Evolutionary conservation across 257 asterid species (phyloP).

Genomic region (Mitragyna speciosa): DNA sequence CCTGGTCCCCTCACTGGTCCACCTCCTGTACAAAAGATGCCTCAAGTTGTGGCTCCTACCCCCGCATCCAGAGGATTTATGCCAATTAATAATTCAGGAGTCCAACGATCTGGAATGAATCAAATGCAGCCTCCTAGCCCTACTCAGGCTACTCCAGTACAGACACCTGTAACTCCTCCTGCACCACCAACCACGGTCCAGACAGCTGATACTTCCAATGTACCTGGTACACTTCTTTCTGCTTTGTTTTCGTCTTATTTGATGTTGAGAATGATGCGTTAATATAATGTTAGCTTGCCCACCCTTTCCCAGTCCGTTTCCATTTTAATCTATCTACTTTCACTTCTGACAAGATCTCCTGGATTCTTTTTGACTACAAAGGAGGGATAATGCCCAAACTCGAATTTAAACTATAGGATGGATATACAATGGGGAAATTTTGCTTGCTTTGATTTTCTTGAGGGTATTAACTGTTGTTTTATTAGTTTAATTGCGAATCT

Average conservation of each 20-base stretch:
- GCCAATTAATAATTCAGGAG: conserved; percentile 56
- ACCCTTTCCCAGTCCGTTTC: neutral
- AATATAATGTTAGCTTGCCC: neutral
- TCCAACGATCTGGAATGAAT: conserved; percentile 71
- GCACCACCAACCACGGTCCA: conserved; percentile 97
- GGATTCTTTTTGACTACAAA: neutral
- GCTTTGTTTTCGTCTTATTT: neutral
- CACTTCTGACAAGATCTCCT: neutral
- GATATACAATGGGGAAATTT: neutral
- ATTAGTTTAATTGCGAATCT: neutral
- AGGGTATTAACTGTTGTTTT: neutral
- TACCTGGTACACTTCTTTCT: conserved; percentile 62
- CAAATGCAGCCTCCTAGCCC: conserved; percentile 75
- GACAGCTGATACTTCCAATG: conserved; percentile 92
- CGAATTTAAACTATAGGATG: neutral
- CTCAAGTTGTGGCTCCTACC: conserved; percentile 61
- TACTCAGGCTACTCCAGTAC: conserved; percentile 54
- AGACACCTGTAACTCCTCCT: conserved; percentile 64
- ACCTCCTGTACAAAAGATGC: conserved; percentile 53
- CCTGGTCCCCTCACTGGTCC: conserved; percentile 62
- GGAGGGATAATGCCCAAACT: neutral
- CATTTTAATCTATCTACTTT: neutral
- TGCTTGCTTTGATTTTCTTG: neutral
- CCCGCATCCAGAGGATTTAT: conserved; percentile 61
- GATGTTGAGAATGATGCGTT: neutral